Conservation (phyloP, 177 flowering plant genomes). For the Tripterygium wilfordii region DNA sequence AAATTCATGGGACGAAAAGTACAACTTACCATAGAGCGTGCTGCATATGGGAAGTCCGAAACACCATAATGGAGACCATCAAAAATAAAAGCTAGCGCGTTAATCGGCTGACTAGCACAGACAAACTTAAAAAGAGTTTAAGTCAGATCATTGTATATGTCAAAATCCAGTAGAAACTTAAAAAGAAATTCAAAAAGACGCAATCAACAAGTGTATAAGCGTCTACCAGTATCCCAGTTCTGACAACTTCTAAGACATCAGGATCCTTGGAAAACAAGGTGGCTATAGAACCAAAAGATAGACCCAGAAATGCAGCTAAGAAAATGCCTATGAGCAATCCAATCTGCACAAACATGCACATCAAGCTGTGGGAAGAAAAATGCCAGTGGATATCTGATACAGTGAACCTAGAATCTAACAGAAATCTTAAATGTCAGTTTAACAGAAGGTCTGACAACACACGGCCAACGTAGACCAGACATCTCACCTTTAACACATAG, state of each 20-base stretch:
- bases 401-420: background rate
- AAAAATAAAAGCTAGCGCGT: conserved; percentile 76
- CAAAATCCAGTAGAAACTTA: background rate
- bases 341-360: conserved; percentile 37
- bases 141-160: background rate
- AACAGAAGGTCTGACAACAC: too few species aligned
- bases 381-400: background rate
- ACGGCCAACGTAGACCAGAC: too few species aligned
- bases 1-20: background rate
- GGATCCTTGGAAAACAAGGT: conserved; percentile 69
- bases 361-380: conserved; percentile 1
- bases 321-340: conserved; percentile 59
- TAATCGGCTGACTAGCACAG: conserved; percentile 82
- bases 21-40: conserved; percentile 67
- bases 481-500: conserved; percentile 60
- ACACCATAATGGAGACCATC: conserved; percentile 95
- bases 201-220: background rate
- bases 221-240: conserved; percentile 68
- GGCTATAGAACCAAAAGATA: conserved; percentile 61
- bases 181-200: background rate
- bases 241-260: conserved; percentile 59
- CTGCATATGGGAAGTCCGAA: conserved; percentile 85
- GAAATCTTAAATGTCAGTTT: too few species aligned
- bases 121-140: conserved; percentile 57
- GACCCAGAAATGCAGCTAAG: conserved; percentile 52